phyloP scores from a whole-genome alignment of 176 grass and related monocot genomes.

The Triticum urartu region DNA sequence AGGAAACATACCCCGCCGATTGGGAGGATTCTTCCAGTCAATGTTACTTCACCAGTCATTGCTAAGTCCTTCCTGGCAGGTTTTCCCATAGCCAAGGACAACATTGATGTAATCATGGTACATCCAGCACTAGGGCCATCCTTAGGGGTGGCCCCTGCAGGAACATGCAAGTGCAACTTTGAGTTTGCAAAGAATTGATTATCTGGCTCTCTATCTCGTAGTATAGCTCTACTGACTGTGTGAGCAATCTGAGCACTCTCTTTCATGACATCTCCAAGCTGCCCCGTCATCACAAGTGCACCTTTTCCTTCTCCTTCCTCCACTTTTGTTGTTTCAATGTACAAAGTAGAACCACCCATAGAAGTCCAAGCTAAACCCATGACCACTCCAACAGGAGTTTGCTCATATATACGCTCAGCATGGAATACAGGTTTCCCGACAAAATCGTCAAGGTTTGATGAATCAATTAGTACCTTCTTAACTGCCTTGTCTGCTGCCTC shows the following conservation, averaged over 20 bases:
- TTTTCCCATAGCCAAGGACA: slow-evolving; percentile 86
- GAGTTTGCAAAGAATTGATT: slow-evolving; percentile 75
- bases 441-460: slow-evolving; percentile 73
- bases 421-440: slow-evolving; percentile 98
- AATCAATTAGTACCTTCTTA: slow-evolving; percentile 70
- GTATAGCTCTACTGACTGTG: slow-evolving; percentile 82
- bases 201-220: slow-evolving; percentile 59
- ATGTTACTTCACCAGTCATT: slow-evolving; percentile 95
- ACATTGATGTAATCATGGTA: slow-evolving; percentile 95
- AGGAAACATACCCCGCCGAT: slow-evolving; percentile 81
- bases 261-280: slow-evolving; percentile 98
- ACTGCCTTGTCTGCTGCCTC: slow-evolving; percentile 38
- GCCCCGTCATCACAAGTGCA: slow-evolving; percentile 78
- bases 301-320: slow-evolving; percentile 91
- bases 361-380: slow-evolving; percentile 99
- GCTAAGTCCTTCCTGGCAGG: slow-evolving; percentile 79
- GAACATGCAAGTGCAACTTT: slow-evolving; percentile 92
- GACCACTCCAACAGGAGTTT: slow-evolving; percentile 90
- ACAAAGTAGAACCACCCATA: slow-evolving; percentile 85
- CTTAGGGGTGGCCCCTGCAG: slow-evolving; percentile 91
- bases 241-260: slow-evolving; percentile 95
- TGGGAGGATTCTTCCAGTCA: slow-evolving; percentile 89
- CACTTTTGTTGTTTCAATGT: slow-evolving; percentile 76
- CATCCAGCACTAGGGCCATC: slow-evolving; percentile 91
- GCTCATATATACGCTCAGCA: slow-evolving; percentile 89